Conservation (phyloP, 768 basidiomycete species). For the Boletus rubroflammeus region DNA sequence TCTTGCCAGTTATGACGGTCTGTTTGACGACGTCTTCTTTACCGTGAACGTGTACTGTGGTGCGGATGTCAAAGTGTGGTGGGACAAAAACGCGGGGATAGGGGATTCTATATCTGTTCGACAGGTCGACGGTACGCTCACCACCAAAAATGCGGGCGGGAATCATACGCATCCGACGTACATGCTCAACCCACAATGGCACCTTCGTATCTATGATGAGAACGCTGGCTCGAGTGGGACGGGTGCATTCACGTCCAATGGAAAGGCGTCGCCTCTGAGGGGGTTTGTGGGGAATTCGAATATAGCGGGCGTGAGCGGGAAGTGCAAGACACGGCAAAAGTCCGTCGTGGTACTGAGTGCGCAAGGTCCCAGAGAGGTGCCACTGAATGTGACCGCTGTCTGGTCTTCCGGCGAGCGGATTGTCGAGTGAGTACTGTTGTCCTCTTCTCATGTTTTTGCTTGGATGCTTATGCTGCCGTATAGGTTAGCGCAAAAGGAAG, state of each 20-base stretch:
- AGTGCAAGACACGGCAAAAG: constrained; percentile 26
- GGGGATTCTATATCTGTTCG: constrained; percentile 4
- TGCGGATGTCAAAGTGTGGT: constrained; percentile 35
- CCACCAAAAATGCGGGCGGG: constrained; percentile 75
- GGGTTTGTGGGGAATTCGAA: neutral
- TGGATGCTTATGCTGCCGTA: neutral
- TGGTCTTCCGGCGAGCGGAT: constrained; percentile 77
- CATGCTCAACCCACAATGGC: constrained; percentile 90
- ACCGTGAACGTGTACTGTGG: constrained; percentile 56
- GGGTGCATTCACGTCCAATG: neutral
- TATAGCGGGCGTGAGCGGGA: constrained; percentile 4
- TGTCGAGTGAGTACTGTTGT: constrained; percentile 54
- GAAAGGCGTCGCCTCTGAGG: neutral
- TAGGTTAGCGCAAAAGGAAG: constrained; percentile 62
- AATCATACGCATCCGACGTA: constrained; percentile 77
- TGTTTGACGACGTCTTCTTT: constrained; percentile 57
- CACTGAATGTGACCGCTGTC: constrained; percentile 68
- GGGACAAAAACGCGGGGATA: constrained; percentile 41
- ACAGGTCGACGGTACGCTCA: constrained; percentile 62
- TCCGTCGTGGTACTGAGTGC: constrained; percentile 43
- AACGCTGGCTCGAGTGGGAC: constrained; percentile 5
- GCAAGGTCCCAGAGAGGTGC: constrained; percentile 59
- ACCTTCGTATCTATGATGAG: constrained; percentile 51
- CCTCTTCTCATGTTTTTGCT: neutral
- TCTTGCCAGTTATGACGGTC: constrained; percentile 67